Conservation (phyloP, 306 rosid species). For the Cicer chorassanicum region DNA sequence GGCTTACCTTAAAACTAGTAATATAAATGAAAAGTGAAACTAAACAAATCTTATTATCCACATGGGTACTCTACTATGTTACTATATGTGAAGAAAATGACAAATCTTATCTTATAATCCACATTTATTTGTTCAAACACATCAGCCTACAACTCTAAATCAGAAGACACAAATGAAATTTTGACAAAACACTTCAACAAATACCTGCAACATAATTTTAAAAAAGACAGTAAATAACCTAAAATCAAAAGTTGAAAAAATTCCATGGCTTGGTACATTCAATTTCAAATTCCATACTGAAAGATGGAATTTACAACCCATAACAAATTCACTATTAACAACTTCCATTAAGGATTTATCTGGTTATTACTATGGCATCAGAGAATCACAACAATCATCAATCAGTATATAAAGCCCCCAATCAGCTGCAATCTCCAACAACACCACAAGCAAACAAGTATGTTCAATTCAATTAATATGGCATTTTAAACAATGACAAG, state of each 20-base stretch:
- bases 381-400: constrained; percentile 15
- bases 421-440: constrained; percentile 29
- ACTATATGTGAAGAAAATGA: not conserved
- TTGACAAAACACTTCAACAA: no score
- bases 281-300: not conserved
- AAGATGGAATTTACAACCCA: not conserved
- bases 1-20: not conserved
- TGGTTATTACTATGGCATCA: not conserved
- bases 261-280: not conserved
- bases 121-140: no score
- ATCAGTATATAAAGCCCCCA: not conserved
- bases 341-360: not conserved
- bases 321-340: constrained; percentile 11
- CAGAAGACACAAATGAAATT: no score
- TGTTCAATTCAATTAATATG: not conserved
- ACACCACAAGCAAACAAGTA: constrained; percentile 30
- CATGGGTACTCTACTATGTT: not conserved
- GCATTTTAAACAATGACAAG: not conserved
- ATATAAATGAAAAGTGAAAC: not conserved
- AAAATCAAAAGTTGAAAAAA: not conserved
- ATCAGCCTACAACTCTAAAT: no score
- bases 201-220: not conserved
- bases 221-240: not conserved
- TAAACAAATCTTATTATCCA: not conserved
- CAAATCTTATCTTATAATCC: not conserved